phyloP scores from a whole-genome alignment of 2,329 filamentous ascomycete genomes.

The Madurella mycetomatis region DNA sequence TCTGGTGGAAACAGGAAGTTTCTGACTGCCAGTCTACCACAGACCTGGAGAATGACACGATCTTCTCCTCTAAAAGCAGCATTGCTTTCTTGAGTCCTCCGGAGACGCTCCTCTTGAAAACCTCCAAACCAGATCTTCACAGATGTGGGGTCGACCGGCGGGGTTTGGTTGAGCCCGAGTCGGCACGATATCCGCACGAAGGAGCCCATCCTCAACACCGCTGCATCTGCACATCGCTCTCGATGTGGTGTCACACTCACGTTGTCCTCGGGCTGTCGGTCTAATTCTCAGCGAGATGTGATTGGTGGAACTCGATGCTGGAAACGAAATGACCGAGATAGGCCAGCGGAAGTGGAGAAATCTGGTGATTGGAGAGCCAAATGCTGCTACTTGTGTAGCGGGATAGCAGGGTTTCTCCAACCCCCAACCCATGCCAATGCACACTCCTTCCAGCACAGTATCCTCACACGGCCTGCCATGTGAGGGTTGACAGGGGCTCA shows the following conservation, averaged over 20 bases:
- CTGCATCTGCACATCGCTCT: not conserved
- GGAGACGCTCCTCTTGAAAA: no score
- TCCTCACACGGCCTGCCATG: not conserved
- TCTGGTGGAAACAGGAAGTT: no score
- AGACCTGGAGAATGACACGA: no score
- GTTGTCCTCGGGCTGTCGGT: constrained; percentile 2
- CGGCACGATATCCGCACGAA: not conserved
- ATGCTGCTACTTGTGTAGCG: no score
- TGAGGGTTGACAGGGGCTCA: not conserved
- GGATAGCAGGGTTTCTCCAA: not conserved
- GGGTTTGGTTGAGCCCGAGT: not conserved
- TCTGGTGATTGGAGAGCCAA: no score
- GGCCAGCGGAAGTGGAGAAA: no score
- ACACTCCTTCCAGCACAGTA: not conserved
- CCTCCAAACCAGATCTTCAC: no score
- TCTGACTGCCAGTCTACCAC: no score
- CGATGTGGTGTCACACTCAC: constrained; percentile 1
- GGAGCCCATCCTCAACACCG: not conserved
- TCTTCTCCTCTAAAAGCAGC: no score
- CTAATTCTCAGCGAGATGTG: constrained; percentile 1
- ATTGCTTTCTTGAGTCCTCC: no score
- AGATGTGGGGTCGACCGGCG: no score
- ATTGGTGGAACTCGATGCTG: constrained; percentile 6
- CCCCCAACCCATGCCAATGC: not conserved
- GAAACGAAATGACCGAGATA: not conserved